Base-by-base conservation (phyloP, 768 basidiomycete genomes). In the Lactifluus volemus region DNA sequence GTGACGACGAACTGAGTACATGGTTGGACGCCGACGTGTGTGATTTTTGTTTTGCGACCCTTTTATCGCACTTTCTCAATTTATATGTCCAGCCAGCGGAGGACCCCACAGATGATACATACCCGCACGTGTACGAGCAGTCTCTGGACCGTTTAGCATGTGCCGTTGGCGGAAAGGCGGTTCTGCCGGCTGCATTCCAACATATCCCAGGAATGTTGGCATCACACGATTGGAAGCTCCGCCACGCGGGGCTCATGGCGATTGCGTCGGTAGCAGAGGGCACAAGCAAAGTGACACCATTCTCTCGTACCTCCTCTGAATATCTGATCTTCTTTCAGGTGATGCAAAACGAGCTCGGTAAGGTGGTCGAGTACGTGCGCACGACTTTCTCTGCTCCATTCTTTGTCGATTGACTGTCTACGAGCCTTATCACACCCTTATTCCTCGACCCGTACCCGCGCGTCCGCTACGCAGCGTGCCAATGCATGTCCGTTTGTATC, bases 211-310 rank as follows among this genome's bases (percentile, higher is more conserved):
- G 84, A 0, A 90, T 95, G 85, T 77, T 94, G 59, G 81, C 80
- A 0, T 85, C 81, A 58, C 86, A 85, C 61, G 89, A 93, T 71
- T 96, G 93, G 93, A 79, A 89, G 55, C 79, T 84, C 30, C 78
- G 92, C 32, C 91, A 95, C 67, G 91, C 90, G 0, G 92, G 88
- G 11, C 74, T 95, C 29, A 89, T 92, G 82, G 89, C 90, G 0
- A 87, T 96, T 59, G 89, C 89, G 0, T 82, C 86, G 0, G 86
- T 94, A 53, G 90, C 84, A 0, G 92, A 94, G 72, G 92, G 92
- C 2, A 90, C 89, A 0, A 83, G 81, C 41, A 86, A 84, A 75
- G 84, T 85, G 49, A 25, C 70, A 65, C 15, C 44, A 10, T 25
- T 8, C 11, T 10, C 4, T 8, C 55, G 15, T 19, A 30, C 14